Base-by-base conservation (phyloP, 2,329 filamentous ascomycete genomes). In the Botryotinia convoluta region DNA sequence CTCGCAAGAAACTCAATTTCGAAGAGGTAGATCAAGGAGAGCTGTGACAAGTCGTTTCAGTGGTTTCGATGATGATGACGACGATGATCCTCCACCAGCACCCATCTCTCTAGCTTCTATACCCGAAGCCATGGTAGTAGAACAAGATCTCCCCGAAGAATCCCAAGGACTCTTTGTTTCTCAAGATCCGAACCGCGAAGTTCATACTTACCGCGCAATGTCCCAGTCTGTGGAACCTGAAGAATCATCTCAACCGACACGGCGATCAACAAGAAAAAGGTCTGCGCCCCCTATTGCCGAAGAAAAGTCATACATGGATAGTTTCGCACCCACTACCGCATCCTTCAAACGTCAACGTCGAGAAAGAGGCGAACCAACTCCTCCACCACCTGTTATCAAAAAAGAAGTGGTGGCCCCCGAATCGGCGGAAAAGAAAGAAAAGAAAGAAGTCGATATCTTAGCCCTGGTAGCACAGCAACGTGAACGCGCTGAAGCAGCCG, bases 321-420 rank as follows among this genome's bases (percentile, higher is more conserved):
- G 87, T 35, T 87, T 97, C 72, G 90, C 95, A 1, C 93, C 94
- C 1, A 90, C 93, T 5, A 90, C 92, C 42, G 90, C 90, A 8
- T 68, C 60, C 4, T 88, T 94, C 80, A 98, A 97, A 81, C 89
- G 91, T n/a, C 90, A 92, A 35, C 90, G 91, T 4, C 77, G 84
- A 12, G 80, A 83, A 44, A 79, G 81, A 64, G 79, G 81, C 72
- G 75, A 79, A 64, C 80, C 78, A 42, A 75, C 74, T 62, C 39
- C 65, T 60, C 42, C 67, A 63, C 70, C 68, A 3, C 54, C 69
- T n/a, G 63, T 32, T 5, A 48, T 74, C 69, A 76, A 77, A 57
- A 72, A 68, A 78, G 70, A 76, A 61, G 68, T 62, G 35, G 57
- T 71, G 9, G 22, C 51, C 1, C 72, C 74, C 0, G 44, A 63